Evolutionary conservation across 768 basidiomycete species (phyloP).

Genomic region (Obba rivulosa): DNA sequence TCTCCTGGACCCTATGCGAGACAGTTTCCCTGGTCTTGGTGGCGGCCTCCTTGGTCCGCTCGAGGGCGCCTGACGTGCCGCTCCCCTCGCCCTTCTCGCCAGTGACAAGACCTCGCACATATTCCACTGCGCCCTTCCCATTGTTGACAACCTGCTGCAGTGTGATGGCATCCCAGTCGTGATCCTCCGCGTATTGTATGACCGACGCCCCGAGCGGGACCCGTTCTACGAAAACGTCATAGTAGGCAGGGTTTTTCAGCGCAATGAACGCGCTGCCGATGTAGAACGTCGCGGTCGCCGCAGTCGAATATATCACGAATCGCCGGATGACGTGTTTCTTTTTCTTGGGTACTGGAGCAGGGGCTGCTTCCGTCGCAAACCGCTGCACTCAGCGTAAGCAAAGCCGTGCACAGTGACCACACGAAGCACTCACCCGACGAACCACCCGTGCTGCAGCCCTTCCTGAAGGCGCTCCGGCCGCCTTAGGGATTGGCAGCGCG

Average conservation of each 20-base stretch:
- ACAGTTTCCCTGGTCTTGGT: slow-evolving; percentile 30
- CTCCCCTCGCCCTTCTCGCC: slow-evolving; percentile 41
- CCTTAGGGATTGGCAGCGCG: slow-evolving; percentile 51
- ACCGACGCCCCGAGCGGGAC: slow-evolving; percentile 75
- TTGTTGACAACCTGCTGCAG: slow-evolving; percentile 50
- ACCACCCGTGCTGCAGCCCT: slow-evolving; percentile 46
- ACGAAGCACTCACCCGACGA: slow-evolving; percentile 47
- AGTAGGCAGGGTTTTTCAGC: slow-evolving; percentile 73
- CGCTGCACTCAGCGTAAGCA: slow-evolving; percentile 35
- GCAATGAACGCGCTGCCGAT: slow-evolving; percentile 74
- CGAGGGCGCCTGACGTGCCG: slow-evolving; percentile 10
- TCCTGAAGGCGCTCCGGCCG: slow-evolving; percentile 36
- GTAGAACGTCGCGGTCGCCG: slow-evolving; percentile 74
- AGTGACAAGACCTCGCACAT: slow-evolving; percentile 46
- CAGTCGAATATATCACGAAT: slow-evolving; percentile 63
- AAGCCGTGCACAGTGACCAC: slow-evolving; percentile 5
- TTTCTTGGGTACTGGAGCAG: slow-evolving; percentile 39
- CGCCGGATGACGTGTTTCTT: slow-evolving; percentile 50
- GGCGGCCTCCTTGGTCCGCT: slow-evolving; percentile 28
- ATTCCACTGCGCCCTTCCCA: slow-evolving; percentile 42
- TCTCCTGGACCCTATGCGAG: slow-evolving; percentile 33
- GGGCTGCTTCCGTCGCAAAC: slow-evolving; percentile 53
- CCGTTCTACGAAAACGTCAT: slow-evolving; percentile 77
- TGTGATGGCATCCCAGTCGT: slow-evolving; percentile 76
- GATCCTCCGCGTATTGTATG: slow-evolving; percentile 75